Evolutionary conservation across 352 stramenopile genomes (phyloP), one percentile per base, ranked within the genome.

Genomic region (Globisporangium uncinulatum): DNA sequence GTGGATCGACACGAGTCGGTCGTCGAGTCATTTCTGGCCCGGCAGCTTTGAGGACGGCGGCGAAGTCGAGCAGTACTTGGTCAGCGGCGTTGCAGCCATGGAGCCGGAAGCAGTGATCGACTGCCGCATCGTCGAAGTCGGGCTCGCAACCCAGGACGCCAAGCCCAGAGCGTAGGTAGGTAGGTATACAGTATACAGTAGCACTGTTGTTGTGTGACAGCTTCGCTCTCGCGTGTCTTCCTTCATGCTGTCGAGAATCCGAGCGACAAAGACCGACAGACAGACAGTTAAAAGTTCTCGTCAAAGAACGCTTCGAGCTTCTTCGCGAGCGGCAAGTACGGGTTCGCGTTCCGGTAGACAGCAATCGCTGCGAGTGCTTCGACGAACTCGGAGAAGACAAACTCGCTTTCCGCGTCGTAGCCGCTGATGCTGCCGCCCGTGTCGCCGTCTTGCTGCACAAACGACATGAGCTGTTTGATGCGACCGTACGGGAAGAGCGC

Each of bases 51-150:
- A 89, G 65, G 74, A 92, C 59, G 76, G 74, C 41, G 82, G 82
- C 7, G 84, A 92, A 24, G 69, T 92, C 19, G 84, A 94, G 61
- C 55, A 68, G 24, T 71, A 71, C 55, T 52, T 94, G n/a, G 61
- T 69, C 1, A 56, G 61, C 0, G 73, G 66, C 1, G 67, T 92
- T 8, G 50, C 50, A 3, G 48, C 24, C 0, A 65, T 94, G 6
- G 71, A 67, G 29, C 70, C 74, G 1, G 84, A 94, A 56, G 84
- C 77, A 3, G 57, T 83, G 5, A 76, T 94, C 11, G 84, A 94
- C 58, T 94, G 84, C 62, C 78, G 77, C 14, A 89, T 92, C 45
- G 71, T 92, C 31, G 84, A 94, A 73, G 82, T 94, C 1, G 84
- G 80, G 0, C 62, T 87, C 0, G 76, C 84, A 5, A 81, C 67